phyloP scores from a whole-genome alignment of 2,329 filamentous ascomycete species.

The Xylariaceae sp. region DNA sequence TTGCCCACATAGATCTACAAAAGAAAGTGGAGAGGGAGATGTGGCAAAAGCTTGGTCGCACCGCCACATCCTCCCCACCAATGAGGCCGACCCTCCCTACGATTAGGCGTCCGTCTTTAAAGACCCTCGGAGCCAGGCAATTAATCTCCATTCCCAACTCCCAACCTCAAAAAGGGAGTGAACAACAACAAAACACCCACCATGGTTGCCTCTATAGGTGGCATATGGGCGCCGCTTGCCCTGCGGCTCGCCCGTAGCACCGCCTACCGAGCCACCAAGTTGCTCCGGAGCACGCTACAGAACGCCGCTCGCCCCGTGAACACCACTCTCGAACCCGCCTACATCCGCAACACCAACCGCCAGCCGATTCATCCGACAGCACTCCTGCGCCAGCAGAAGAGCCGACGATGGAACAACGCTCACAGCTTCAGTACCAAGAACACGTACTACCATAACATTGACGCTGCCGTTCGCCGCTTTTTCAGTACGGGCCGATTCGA shows the following conservation, averaged over 20 bases:
- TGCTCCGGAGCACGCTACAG: conserved; percentile 48
- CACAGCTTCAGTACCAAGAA: conserved; percentile 41
- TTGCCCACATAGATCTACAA: no score
- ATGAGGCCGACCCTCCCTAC: conserved; percentile 13
- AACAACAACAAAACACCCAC: conserved; percentile 30
- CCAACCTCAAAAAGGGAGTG: conserved; percentile 11
- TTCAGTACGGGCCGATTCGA: conserved; percentile 39
- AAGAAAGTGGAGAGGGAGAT: background rate
- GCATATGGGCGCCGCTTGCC: conserved; percentile 54
- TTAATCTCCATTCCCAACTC: conserved; percentile 4
- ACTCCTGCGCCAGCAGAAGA: conserved; percentile 48
- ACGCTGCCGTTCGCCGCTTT: conserved; percentile 47
- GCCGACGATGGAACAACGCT: conserved; percentile 47
- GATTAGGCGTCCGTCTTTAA: no score
- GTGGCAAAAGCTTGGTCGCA: conserved; percentile 11
- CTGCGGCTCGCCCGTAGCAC: conserved; percentile 52
- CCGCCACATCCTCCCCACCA: background rate
- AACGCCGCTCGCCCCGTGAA: conserved; percentile 43
- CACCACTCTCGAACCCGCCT: conserved; percentile 43
- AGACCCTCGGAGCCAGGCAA: background rate
- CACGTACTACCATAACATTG: conserved; percentile 40
- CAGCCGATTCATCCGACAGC: conserved; percentile 52
- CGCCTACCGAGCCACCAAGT: conserved; percentile 47
- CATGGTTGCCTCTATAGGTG: conserved; percentile 52
- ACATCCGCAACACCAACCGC: conserved; percentile 39